These are phyloP conservation scores for Cardiospermum halicacabum DNA, from an alignment of 345 rosid species.

Conservation along the genomic window DNA sequence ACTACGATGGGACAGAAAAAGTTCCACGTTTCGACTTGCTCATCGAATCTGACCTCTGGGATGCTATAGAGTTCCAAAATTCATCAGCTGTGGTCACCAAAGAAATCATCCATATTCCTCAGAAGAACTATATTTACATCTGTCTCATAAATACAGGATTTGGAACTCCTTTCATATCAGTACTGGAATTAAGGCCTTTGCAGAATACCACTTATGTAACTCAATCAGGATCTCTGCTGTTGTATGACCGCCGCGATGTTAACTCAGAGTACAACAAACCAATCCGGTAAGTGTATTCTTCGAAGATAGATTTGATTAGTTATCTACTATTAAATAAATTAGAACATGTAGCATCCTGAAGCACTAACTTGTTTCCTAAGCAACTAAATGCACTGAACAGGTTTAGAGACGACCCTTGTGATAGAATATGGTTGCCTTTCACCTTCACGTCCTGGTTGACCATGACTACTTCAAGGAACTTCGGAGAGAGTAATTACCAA, in stretches of 20 bases:
- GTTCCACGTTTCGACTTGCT: conserved; percentile 42
- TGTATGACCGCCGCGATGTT: neutral
- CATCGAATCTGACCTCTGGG: conserved; percentile 45
- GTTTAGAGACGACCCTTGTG: conserved; percentile 16
- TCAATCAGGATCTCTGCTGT: conserved; percentile 17
- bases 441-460: too few species aligned
- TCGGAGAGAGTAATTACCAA: neutral
- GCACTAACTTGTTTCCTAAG: too few species aligned
- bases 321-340: too few species aligned
- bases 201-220: conserved; percentile 11
- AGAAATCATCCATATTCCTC: conserved; percentile 38
- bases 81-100: neutral
- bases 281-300: conserved; percentile 20
- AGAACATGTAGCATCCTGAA: too few species aligned
- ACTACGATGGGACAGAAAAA: conserved; percentile 35
- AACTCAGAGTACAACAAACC: conserved; percentile 5
- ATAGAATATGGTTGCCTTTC: conserved; percentile 12
- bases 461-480: neutral
- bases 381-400: too few species aligned
- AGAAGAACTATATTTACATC: conserved; percentile 26
- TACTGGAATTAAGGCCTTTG: conserved; percentile 42
- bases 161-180: conserved; percentile 49
- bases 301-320: neutral
- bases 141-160: conserved; percentile 40
- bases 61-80: conserved; percentile 13